A percentile compares a stretch with the other conserved stretches of the same genome.
phyloP scores from a whole-genome alignment of 306 rosid genomes.

The Begonia loranthoides region DNA sequence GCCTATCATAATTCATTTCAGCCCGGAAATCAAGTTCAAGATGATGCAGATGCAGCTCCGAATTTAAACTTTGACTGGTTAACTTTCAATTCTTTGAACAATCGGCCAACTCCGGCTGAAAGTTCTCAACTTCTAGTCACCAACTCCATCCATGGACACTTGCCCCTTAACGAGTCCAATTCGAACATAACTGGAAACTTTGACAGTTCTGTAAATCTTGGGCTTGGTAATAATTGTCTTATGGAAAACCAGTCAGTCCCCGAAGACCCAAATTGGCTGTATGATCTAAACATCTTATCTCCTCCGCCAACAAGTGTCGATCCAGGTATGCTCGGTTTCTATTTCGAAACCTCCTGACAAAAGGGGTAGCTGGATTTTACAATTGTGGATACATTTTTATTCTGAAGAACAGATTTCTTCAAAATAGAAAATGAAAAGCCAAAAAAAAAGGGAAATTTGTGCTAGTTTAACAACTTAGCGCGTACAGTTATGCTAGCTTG shows the following conservation, averaged over 20 bases:
- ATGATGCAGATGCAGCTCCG: constrained; percentile 1
- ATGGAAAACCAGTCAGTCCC: constrained; percentile 17
- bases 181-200: constrained; percentile 3
- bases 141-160: constrained; percentile 14
- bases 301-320: constrained; percentile 27
- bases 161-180: constrained; percentile 11
- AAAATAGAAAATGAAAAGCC: no score
- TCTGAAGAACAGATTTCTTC: no score
- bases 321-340: constrained; percentile 16
- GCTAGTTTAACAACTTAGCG: no score
- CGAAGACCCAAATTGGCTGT: constrained; percentile 15
- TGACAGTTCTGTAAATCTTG: constrained; percentile 2
- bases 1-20: not conserved
- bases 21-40: constrained; percentile 17
- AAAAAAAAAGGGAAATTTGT: no score
- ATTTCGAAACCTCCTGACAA: constrained; percentile 24
- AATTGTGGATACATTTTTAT: no score
- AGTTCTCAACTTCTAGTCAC: constrained; percentile 16
- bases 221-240: constrained; percentile 24
- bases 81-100: not conserved
- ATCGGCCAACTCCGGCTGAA: not conserved
- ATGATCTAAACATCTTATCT: constrained; percentile 23
- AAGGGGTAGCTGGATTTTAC: no score
- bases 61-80: not conserved
- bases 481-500: no score